Evolutionary conservation across 768 basidiomycete species (phyloP), one percentile per base, ranked within the genome.

Genomic region (Mycena vulgaris): DNA sequence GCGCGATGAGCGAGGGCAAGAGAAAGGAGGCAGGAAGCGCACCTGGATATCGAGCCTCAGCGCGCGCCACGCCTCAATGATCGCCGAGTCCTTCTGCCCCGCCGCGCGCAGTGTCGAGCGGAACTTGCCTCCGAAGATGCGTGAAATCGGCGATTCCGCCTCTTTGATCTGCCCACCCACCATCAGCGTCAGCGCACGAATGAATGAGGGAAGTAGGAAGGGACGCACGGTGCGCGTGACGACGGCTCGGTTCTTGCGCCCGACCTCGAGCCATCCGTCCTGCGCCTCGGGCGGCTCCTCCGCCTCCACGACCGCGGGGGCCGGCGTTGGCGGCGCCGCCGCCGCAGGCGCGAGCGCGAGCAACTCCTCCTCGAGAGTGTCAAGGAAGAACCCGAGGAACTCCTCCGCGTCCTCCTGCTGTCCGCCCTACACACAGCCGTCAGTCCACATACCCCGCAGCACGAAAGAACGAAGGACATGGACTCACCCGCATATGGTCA

Each of bases 391-490:
- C 4, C 97, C 97, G n/a, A 99, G 85, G 80, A 98, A 99, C 80
- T 99, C 97, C 80, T 99, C 97, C 13, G 97, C 97, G 67, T 99
- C 97, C 79, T 99, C 97, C 82, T 99, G 97, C 67, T 96, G 94
- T 0, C 96, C 96, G 40, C 94, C 90, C 89, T 95, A 72, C 16
- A 60, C 17, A 21, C 2, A 10, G 6, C 19, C 17, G 28, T 37
- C 27, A 33, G 37, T 16, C 8, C 9, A 33, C 30, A 56, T 45
- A 65, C 42, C 21, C 23, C 31, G n/a, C 11, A 40, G 13, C 17
- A 57, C 31, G 2, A 67, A 23, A 47, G n/a, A 37, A 21, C 13
- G 23, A 39, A 39, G 35, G 59, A 47, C 61, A 53, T 21, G n/a
- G 23, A 87, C 91, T 75, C 72, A 95, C 94, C 81, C 93, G 84